Percentiles rank a stretch among this genome's conserved stretches.
Conservation (phyloP, 1,284 basidiomycete genomes). For the Cryptococcus jaspeensis region DNA sequence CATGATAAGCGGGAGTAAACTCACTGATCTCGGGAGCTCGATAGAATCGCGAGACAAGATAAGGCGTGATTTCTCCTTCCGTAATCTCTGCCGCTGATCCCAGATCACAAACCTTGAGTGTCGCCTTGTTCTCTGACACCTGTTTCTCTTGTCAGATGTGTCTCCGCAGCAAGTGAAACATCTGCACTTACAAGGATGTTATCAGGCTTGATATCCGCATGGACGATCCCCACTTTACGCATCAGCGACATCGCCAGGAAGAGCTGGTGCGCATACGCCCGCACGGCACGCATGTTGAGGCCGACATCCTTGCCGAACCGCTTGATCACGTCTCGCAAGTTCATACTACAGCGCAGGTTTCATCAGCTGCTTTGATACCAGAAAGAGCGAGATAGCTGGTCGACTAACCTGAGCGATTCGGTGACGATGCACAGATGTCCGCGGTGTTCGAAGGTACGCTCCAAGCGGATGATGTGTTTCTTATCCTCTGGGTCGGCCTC, state of each 20-base stretch:
- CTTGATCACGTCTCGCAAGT: conserved; percentile 95
- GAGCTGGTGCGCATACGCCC: conserved; percentile 94
- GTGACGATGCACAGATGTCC: conserved; percentile 97
- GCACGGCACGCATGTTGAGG: conserved; percentile 92
- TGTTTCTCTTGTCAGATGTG: conserved; percentile 44
- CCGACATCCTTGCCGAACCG: conserved; percentile 99
- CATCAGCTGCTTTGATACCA: conserved; percentile 10
- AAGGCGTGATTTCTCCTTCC: conserved; percentile 92
- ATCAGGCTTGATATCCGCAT: conserved; percentile 97
- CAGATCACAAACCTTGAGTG: conserved; percentile 92
- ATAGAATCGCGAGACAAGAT: conserved; percentile 96
- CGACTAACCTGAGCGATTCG: conserved; percentile 77
- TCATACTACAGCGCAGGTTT: conserved; percentile 66
- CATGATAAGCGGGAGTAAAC: conserved; percentile 37
- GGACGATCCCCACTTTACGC: conserved; percentile 88
- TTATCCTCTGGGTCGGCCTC: conserved; percentile 93
- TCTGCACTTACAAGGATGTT: conserved; percentile 74
- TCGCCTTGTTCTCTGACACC: conserved; percentile 93
- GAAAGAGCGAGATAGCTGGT: not conserved
- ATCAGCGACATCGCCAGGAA: conserved; percentile 83
- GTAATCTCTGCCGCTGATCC: conserved; percentile 91
- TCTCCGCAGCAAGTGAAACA: not conserved
- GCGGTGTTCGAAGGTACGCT: conserved; percentile 92
- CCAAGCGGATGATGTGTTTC: conserved; percentile 88
- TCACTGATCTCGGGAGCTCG: conserved; percentile 97